Evolutionary conservation across 2,329 filamentous ascomycete genomes (phyloP).

Genomic region (Botryotinia narcissicola): DNA sequence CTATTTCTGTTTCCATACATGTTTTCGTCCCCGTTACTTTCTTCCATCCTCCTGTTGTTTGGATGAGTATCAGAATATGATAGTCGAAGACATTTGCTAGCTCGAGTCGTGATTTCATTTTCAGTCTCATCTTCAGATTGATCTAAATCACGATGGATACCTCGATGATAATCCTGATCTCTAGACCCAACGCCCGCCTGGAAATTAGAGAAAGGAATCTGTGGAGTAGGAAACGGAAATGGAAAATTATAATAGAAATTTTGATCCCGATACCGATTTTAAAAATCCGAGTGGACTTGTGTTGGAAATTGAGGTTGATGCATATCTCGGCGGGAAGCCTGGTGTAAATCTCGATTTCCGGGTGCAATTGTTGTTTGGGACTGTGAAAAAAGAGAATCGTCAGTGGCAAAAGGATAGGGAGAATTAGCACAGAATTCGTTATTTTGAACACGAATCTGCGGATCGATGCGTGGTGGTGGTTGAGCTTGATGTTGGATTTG

Average conservation of each 20-base stretch:
- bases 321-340: not conserved
- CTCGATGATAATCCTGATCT: no score
- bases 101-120: not conserved
- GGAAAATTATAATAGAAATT: not conserved
- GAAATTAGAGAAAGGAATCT: no score
- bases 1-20: no score
- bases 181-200: not conserved
- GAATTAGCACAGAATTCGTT: not conserved
- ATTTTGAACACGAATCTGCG: not conserved
- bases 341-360: rapidly evolving
- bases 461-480: rapidly evolving
- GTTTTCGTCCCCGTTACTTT: no score
- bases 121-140: not conserved
- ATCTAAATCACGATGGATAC: not conserved
- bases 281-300: not conserved
- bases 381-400: not conserved
- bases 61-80: not conserved
- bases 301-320: no score
- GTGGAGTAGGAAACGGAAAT: not conserved
- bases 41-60: rapidly evolving
- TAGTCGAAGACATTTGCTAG: not conserved
- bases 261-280: not conserved
- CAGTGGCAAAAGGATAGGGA: not conserved
- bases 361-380: not conserved
- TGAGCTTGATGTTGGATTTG: not conserved